These are phyloP conservation scores for Penicillium psychrosexuale DNA, from an alignment of 2,329 filamentous ascomycete species.

Conservation along the genomic window DNA sequence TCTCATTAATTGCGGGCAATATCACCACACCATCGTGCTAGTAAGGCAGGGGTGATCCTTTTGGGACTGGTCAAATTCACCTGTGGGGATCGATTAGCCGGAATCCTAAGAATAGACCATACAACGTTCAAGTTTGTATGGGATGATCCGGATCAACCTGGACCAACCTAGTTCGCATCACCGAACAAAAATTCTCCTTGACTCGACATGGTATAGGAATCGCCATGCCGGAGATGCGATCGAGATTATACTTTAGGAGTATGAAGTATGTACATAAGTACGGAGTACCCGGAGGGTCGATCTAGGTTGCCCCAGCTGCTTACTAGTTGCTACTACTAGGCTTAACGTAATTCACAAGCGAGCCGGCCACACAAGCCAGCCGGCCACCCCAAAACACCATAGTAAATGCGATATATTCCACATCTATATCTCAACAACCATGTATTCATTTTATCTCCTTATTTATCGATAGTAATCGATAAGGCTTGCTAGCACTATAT, in stretches of 20 bases:
- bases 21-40: constrained; percentile 4
- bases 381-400: no score
- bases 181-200: constrained; percentile 3
- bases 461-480: no score
- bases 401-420: no score
- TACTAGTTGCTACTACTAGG: no score
- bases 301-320: background rate
- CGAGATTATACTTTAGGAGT: background rate
- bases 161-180: background rate
- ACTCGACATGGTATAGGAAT: background rate
- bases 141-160: background rate
- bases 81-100: background rate
- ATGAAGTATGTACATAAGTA: background rate
- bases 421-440: no score
- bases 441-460: no score
- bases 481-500: no score
- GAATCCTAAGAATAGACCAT: background rate
- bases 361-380: no score
- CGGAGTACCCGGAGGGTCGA: background rate
- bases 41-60: constrained; percentile 20
- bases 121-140: background rate
- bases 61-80: constrained; percentile 1
- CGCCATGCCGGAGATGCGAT: background rate
- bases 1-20: background rate
- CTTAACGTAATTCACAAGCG: no score